These are phyloP conservation scores for Auriculariales sp. DNA, from an alignment of 768 basidiomycete species.

Conservation along the genomic window DNA sequence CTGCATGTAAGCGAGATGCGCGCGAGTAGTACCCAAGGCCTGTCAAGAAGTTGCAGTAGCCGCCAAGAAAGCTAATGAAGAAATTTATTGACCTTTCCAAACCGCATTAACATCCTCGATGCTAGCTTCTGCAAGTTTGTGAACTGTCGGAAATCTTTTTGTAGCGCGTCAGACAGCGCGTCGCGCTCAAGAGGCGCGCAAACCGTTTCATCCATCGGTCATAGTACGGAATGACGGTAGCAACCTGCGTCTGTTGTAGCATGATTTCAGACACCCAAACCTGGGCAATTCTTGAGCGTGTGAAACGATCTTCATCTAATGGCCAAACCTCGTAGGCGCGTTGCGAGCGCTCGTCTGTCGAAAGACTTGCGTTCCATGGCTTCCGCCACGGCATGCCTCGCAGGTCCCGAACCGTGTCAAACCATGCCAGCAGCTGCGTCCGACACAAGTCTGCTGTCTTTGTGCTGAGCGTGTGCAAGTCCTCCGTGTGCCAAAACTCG, in stretches of 20 bases:
- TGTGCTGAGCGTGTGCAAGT: not conserved
- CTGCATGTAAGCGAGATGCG: slow-evolving; percentile 65
- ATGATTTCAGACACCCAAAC: slow-evolving; percentile 90
- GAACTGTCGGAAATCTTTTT: slow-evolving; percentile 66
- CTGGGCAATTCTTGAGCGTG: slow-evolving; percentile 19
- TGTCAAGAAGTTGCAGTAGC: slow-evolving; percentile 3
- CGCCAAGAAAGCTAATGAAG: not conserved
- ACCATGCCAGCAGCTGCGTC: slow-evolving; percentile 52
- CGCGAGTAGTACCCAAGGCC: slow-evolving; percentile 84
- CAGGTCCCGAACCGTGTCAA: slow-evolving; percentile 41
- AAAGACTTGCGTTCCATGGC: slow-evolving; percentile 35
- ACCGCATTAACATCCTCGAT: slow-evolving; percentile 76
- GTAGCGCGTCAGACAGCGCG: not conserved
- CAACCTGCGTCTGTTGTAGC: slow-evolving; percentile 93
- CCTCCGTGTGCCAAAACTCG: not conserved
- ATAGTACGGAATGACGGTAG: slow-evolving; percentile 89
- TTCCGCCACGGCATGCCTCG: slow-evolving; percentile 93
- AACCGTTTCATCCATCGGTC: slow-evolving; percentile 75
- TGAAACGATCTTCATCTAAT: not conserved
- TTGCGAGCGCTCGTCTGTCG: slow-evolving; percentile 56
- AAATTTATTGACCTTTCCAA: too few species aligned
- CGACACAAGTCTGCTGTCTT: slow-evolving; percentile 18
- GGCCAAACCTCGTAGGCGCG: slow-evolving; percentile 75
- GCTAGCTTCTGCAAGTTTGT: slow-evolving; percentile 52
- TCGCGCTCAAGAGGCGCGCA: slow-evolving; percentile 11